Conservation (phyloP, 805 yeast species). For the Jamesozyma jinghongensis region DNA sequence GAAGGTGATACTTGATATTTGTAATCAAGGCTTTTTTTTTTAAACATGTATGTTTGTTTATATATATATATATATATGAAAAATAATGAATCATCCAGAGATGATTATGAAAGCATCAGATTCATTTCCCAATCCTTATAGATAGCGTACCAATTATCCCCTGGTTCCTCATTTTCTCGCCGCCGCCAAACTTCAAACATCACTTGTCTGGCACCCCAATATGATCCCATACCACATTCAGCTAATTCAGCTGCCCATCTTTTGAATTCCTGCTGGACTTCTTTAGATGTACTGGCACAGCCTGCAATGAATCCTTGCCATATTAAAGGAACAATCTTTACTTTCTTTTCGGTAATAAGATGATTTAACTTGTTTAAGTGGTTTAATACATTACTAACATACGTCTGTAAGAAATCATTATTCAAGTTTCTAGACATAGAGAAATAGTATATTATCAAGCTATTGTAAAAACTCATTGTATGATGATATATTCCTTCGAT, state of each 20-base stretch:
- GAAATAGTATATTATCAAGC: slow-evolving; percentile 60
- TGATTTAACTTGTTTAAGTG: slow-evolving; percentile 56
- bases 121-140: slow-evolving; percentile 80
- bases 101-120: slow-evolving; percentile 45
- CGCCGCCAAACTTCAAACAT: slow-evolving; percentile 83
- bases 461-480: slow-evolving; percentile 67
- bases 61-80: too few species aligned
- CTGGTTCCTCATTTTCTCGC: slow-evolving; percentile 46
- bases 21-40: not conserved
- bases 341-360: slow-evolving; percentile 40
- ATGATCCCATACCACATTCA: slow-evolving; percentile 59
- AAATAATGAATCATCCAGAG: not conserved
- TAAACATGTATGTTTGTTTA: too few species aligned
- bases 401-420: slow-evolving; percentile 50
- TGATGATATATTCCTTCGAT: slow-evolving; percentile 75
- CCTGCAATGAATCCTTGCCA: slow-evolving; percentile 92
- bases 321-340: slow-evolving; percentile 62
- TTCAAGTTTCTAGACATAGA: slow-evolving; percentile 49
- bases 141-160: slow-evolving; percentile 71
- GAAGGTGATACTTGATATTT: slow-evolving; percentile 5
- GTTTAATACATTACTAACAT: slow-evolving; percentile 50
- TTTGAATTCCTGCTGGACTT: slow-evolving; percentile 56
- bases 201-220: slow-evolving; percentile 79
- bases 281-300: slow-evolving; percentile 55
- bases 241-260: slow-evolving; percentile 50